Evolutionary conservation across 306 rosid species (phyloP).

Genomic region (Rubus parviflorus): DNA sequence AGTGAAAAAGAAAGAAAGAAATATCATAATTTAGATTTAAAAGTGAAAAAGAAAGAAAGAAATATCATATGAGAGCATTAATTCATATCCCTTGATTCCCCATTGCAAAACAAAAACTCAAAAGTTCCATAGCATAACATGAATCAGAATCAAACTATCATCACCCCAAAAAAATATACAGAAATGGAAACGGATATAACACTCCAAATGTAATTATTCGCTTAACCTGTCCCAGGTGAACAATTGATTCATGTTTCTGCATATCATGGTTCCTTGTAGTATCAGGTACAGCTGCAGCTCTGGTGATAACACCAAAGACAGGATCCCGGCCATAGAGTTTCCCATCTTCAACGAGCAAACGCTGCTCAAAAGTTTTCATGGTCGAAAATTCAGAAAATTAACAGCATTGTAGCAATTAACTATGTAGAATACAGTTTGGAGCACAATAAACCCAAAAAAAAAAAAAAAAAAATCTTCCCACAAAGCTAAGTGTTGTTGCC

Average conservation of each 20-base stretch:
- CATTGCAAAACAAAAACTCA: not conserved
- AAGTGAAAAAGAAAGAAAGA: too few relatives aligned
- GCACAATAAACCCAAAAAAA: not conserved
- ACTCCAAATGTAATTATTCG: constrained; percentile 14
- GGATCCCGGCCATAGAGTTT: constrained; percentile 83
- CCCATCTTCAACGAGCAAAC: constrained; percentile 86
- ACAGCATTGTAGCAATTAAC: constrained; percentile 16
- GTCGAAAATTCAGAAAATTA: constrained; percentile 34
- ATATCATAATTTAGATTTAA: too few relatives aligned
- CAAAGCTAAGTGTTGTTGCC: not conserved
- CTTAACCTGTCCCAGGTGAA: constrained; percentile 87
- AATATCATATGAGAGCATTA: not conserved
- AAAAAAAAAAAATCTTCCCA: not conserved
- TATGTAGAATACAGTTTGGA: not conserved
- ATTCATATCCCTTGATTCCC: not conserved
- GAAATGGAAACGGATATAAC: constrained; percentile 2
- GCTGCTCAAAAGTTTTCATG: constrained; percentile 56
- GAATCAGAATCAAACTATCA: not conserved
- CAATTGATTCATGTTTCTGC: constrained; percentile 67
- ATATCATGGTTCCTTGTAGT: constrained; percentile 64
- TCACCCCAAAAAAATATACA: not conserved
- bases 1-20: not conserved
- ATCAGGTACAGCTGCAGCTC: constrained; percentile 82
- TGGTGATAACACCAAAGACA: constrained; percentile 58
- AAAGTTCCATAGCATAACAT: not conserved